Percentiles rank a stretch among this genome's conserved stretches.
Conservation (phyloP, 2,329 filamentous ascomycete species). For the Cercospora beticola region DNA sequence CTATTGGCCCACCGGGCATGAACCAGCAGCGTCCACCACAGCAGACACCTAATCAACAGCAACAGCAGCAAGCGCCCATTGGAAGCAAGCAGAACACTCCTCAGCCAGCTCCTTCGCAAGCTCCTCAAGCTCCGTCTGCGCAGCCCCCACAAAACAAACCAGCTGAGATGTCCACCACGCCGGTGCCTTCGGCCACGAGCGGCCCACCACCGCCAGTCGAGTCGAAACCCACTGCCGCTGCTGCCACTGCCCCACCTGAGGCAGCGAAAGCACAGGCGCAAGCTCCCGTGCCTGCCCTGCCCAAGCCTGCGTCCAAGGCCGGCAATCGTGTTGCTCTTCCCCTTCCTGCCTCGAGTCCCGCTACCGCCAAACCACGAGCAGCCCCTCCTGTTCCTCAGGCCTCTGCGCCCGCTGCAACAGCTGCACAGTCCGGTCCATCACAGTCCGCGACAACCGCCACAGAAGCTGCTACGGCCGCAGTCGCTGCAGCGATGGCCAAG, state of each 20-base stretch:
- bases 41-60: constrained; percentile 35
- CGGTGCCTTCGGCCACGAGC: constrained; percentile 49
- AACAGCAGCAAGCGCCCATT: constrained; percentile 38
- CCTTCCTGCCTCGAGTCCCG: constrained; percentile 49
- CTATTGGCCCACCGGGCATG: constrained; percentile 51
- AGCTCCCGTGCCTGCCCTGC: constrained; percentile 31
- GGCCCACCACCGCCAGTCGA: constrained; percentile 60
- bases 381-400: constrained; percentile 12
- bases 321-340: constrained; percentile 61
- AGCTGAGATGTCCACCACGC: constrained; percentile 40
- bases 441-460: constrained; percentile 57
- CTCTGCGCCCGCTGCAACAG: constrained; percentile 13
- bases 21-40: constrained; percentile 45
- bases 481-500: constrained; percentile 78
- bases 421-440: constrained; percentile 16
- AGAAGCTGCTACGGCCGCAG: constrained; percentile 71
- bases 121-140: constrained; percentile 7
- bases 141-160: constrained; percentile 34
- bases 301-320: constrained; percentile 43
- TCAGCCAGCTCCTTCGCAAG: constrained; percentile 30
- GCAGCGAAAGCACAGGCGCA: constrained; percentile 38
- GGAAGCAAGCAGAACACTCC: constrained; percentile 40
- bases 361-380: constrained; percentile 25
- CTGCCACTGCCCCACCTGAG: constrained; percentile 55
- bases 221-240: constrained; percentile 64